Base-by-base conservation (phyloP, 1,284 basidiomycete species). In the Cryptococcus sp. region DNA sequence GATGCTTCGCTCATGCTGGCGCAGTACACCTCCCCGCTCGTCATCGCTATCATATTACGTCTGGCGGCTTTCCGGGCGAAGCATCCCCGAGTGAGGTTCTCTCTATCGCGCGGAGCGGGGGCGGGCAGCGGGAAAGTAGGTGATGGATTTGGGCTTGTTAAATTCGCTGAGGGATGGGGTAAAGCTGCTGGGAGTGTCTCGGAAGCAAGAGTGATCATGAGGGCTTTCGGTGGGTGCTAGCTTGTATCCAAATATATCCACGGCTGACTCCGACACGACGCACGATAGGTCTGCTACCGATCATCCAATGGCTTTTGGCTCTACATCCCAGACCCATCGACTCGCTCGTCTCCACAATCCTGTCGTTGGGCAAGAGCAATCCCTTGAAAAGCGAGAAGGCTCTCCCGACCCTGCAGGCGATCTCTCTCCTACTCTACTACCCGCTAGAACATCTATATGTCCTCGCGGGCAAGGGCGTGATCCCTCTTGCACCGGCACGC, bases 171-270 rank as follows among this genome's bases (percentile, higher is more conserved):
- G 23, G 74, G 73, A 15, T 66, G 72, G 65, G 67, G 59, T 0
- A 68, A 60, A 20, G 67, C 69, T 2, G 73, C 67, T 13, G 69
- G 57, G 22, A 63, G 68, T 52, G 61, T 78, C 6, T 66, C 67
- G 20, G 75, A 78, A 57, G 75, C 78, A 2, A 60, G 78, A 59
- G 71, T 74, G 17, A 65, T 78, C 62, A 78, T 77, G 71, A 57
- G 78, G 19, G 58, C 72, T 25, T 72, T 76, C 47, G 78, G 78
- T 78, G 50, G 61, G 76, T 67, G 27, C 31, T 13, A 35, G 13
- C 13, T 5, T 1, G 8, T 19, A 13, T 15, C 16, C 2, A 8
- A 2, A 38, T 16, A 11, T 53, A 22, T 23, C 16, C 25, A 39
- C 44, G 13, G 25, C 44, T 20, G 19, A 19, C 17, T n/a, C 41